Conservation (phyloP, 1,139 yeast species). For the Blastobotrys serpentis region DNA sequence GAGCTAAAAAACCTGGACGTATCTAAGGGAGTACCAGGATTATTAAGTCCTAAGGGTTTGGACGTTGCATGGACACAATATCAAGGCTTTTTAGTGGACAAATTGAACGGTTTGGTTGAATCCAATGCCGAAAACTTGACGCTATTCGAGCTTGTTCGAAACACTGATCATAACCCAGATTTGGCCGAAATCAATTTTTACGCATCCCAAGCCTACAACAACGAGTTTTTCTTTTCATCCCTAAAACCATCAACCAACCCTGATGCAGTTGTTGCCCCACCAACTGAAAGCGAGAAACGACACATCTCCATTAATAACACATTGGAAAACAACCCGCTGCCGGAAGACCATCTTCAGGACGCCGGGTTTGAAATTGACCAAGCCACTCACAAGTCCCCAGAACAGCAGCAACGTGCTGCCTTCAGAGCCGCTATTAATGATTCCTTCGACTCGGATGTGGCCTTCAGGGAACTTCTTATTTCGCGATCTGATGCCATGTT, state of each 20-base stretch:
- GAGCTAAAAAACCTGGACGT: conserved; percentile 32
- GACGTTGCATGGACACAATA: conserved; percentile 78
- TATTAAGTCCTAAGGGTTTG: conserved; percentile 68
- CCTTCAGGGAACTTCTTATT: conserved; percentile 55
- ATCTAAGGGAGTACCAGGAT: conserved; percentile 64
- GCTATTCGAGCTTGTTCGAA: conserved; percentile 56
- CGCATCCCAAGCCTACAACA: conserved; percentile 90
- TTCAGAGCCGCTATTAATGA: conserved; percentile 30
- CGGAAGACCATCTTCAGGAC: conserved; percentile 6
- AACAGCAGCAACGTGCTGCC: conserved; percentile 11
- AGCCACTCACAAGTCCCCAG: conserved; percentile 9
- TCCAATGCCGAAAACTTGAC: conserved; percentile 25
- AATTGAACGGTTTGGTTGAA: conserved; percentile 50
- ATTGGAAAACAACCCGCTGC: conserved; percentile 24
- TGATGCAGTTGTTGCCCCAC: conserved; percentile 24
- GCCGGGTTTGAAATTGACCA: conserved; percentile 4
- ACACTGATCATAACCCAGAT: conserved; percentile 66
- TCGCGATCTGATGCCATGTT: conserved; percentile 57
- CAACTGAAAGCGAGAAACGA: conserved; percentile 18
- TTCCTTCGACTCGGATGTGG: conserved; percentile 46
- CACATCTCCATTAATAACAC: conserved; percentile 27
- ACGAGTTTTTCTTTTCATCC: conserved; percentile 83
- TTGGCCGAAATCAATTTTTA: conserved; percentile 65
- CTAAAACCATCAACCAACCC: conserved; percentile 39
- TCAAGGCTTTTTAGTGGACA: conserved; percentile 66